Evolutionary conservation across 2,329 filamentous ascomycete genomes (phyloP).

Genomic region (Cryphonectria parasitica): DNA sequence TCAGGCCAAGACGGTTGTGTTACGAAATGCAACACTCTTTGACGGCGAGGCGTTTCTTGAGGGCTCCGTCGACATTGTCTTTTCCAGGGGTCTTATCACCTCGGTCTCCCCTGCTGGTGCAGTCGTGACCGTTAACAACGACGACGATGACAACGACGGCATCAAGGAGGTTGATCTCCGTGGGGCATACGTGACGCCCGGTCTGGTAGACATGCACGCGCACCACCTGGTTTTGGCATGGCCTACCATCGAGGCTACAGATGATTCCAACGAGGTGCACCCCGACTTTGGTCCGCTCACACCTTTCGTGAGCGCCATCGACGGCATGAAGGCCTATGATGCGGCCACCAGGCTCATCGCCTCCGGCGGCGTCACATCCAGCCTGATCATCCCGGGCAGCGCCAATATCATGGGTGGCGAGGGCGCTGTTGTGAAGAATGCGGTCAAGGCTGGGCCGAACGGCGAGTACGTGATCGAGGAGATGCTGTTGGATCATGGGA

Average conservation of each 20-base stretch:
- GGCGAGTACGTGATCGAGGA: constrained; percentile 47
- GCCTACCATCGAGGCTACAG: constrained; percentile 38
- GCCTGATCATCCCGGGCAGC: constrained; percentile 49
- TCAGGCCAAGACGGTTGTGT: constrained; percentile 41
- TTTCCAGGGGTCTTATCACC: constrained; percentile 44
- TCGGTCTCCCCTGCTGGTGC: constrained; percentile 35
- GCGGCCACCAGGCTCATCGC: constrained; percentile 42
- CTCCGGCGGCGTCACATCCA: constrained; percentile 50
- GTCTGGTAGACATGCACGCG: constrained; percentile 51
- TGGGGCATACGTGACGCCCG: constrained; percentile 48
- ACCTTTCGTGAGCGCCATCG: constrained; percentile 43
- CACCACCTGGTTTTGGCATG: constrained; percentile 43
- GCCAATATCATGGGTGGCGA: constrained; percentile 52
- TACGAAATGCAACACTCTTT: constrained; percentile 48
- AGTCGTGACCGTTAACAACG: neutral
- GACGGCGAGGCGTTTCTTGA: constrained; percentile 44
- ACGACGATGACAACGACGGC: constrained; percentile 19
- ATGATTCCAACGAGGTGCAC: constrained; percentile 45
- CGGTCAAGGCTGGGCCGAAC: constrained; percentile 38
- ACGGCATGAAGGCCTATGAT: constrained; percentile 49
- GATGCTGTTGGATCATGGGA: constrained; percentile 45
- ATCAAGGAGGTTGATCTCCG: constrained; percentile 37
- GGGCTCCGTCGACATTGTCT: constrained; percentile 42
- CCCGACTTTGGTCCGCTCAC: constrained; percentile 41
- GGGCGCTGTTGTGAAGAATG: constrained; percentile 47